phyloP scores from a whole-genome alignment of 129 eudicot species.

The Arctium minus region DNA sequence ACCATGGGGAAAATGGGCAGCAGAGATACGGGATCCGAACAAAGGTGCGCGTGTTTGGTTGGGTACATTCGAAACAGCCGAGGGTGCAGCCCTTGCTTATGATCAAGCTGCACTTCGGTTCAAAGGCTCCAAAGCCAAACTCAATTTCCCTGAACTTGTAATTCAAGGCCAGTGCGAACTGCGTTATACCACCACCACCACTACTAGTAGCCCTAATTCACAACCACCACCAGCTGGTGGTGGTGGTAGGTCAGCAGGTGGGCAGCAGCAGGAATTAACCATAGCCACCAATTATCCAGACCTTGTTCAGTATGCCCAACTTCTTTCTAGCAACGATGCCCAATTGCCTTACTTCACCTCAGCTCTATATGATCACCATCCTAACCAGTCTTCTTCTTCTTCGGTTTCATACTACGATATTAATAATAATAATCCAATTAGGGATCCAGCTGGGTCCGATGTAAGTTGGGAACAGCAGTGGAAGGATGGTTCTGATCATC shows the following conservation, averaged over 20 bases:
- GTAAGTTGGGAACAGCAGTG: conserved; percentile 24
- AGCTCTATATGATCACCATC: conserved; percentile 26
- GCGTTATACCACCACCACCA: conserved; percentile 8
- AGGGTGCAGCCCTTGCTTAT: conserved; percentile 74
- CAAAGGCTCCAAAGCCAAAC: conserved; percentile 75
- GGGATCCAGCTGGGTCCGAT: conserved; percentile 17
- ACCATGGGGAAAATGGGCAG: conserved; percentile 95
- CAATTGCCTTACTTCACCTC: conserved; percentile 46
- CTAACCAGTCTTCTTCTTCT: conserved; percentile 19
- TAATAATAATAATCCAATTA: neutral
- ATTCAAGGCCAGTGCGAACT: conserved; percentile 30
- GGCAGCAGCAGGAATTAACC: conserved; percentile 2
- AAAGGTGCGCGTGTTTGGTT: conserved; percentile 86
- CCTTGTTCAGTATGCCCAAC: conserved; percentile 64
- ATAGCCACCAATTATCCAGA: conserved; percentile 44
- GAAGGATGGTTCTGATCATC: conserved; percentile 24
- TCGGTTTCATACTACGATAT: neutral
- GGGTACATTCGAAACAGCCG: conserved; percentile 80
- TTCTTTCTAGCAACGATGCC: conserved; percentile 52
- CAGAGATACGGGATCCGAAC: conserved; percentile 71
- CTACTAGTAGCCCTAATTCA: neutral
- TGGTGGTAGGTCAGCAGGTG: neutral
- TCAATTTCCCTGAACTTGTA: conserved; percentile 70
- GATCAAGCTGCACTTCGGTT: conserved; percentile 73
- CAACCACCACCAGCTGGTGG: neutral